phyloP scores from a whole-genome alignment of 176 grass and related monocot species.

The Triticum urartu region DNA sequence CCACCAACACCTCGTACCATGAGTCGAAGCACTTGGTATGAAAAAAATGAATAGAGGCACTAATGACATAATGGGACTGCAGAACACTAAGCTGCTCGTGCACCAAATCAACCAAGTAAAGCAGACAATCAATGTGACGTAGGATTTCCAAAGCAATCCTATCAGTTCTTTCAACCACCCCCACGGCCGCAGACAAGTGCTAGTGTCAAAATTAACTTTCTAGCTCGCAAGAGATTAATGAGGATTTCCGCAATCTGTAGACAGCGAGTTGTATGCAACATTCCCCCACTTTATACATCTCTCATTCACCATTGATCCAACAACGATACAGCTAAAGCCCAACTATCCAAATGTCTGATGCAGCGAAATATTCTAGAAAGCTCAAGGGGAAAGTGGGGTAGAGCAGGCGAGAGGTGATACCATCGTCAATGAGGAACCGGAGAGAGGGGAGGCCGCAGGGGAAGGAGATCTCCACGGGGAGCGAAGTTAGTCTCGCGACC shows the following conservation, averaged over 20 bases:
- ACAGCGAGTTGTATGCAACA: background rate
- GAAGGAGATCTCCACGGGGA: constrained; percentile 47
- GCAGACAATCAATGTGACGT: background rate
- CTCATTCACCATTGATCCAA: background rate
- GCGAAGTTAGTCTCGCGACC: constrained; percentile 43
- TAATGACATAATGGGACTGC: background rate
- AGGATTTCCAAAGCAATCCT: background rate
- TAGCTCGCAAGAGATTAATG: background rate
- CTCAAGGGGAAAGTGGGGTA: background rate
- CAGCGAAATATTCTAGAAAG: background rate
- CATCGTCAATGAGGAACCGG: constrained; percentile 80
- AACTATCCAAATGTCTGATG: background rate
- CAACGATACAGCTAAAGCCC: background rate
- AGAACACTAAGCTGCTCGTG: background rate
- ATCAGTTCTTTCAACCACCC: background rate
- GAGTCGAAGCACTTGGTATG: background rate
- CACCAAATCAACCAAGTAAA: constrained; percentile 6
- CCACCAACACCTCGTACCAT: background rate
- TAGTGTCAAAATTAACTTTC: background rate
- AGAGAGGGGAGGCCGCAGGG: constrained; percentile 77
- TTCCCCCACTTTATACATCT: background rate
- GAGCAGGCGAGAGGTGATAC: constrained; percentile 26
- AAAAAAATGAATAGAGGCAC: background rate
- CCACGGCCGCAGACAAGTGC: background rate
- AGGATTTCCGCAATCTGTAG: background rate